Conservation (phyloP, 768 basidiomycete species). For the Lactarius evosmus region DNA sequence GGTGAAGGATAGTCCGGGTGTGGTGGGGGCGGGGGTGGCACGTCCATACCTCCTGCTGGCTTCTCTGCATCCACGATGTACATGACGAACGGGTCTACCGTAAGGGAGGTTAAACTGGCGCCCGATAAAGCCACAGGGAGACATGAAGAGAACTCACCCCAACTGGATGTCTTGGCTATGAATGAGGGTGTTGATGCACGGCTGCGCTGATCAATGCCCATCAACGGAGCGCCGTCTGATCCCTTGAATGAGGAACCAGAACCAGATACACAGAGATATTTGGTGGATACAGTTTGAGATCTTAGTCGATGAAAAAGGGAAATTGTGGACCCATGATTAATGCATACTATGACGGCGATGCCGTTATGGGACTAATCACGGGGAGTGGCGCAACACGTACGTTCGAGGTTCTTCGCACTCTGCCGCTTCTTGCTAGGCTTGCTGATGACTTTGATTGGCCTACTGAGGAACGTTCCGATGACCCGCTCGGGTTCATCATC, state of each 20-base stretch:
- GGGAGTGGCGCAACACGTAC: constrained; percentile 47
- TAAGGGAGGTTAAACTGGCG: constrained; percentile 24
- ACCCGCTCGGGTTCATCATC: constrained; percentile 80
- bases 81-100: constrained; percentile 86
- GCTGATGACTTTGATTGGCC: constrained; percentile 97
- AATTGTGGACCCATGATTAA: constrained; percentile 93
- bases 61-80: constrained; percentile 95
- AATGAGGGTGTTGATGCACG: constrained; percentile 79
- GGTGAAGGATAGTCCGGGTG: constrained; percentile 90
- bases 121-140: constrained; percentile 16
- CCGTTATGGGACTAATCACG: constrained; percentile 21
- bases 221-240: constrained; percentile 83
- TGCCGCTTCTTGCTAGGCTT: constrained; percentile 98
- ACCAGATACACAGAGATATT: constrained; percentile 94
- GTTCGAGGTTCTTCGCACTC: constrained; percentile 87
- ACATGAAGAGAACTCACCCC: constrained; percentile 54
- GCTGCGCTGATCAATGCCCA: constrained; percentile 72
- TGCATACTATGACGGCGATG: constrained; percentile 60
- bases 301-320: constrained; percentile 95
- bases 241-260: constrained; percentile 90
- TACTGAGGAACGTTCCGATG: constrained; percentile 86
- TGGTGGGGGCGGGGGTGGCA: constrained; percentile 75
- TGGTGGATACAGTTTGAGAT: constrained; percentile 93
- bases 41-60: constrained; percentile 71
- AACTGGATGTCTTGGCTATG: constrained; percentile 84